Evolutionary conservation across 495 filamentous ascomycete genomes (phyloP).

Genomic region (Penicillium atrosanguineum): DNA sequence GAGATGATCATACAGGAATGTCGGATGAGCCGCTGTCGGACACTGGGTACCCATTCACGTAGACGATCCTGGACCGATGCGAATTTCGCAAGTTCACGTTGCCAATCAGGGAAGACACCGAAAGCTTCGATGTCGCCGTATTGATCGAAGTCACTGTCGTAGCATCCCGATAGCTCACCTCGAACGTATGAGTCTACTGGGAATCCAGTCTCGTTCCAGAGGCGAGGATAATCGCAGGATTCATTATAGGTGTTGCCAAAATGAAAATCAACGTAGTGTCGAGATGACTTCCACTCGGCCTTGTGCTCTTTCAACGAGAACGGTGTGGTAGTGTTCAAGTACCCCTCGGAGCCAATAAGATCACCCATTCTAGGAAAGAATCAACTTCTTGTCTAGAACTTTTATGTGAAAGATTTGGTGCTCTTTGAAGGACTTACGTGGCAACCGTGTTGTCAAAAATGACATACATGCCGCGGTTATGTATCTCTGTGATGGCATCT

Average conservation of each 20-base stretch:
- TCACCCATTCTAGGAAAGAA: slow-evolving; percentile 55
- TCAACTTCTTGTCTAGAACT: background rate
- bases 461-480: slow-evolving; percentile 66
- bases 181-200: slow-evolving; percentile 45
- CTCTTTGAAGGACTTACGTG: slow-evolving; percentile 46
- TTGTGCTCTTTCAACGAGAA: slow-evolving; percentile 57
- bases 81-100: slow-evolving; percentile 69
- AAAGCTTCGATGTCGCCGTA: slow-evolving; percentile 70
- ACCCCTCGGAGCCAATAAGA: slow-evolving; percentile 66
- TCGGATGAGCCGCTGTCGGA: slow-evolving; percentile 55
- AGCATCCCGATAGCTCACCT: slow-evolving; percentile 55
- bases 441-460: slow-evolving; percentile 70
- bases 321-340: slow-evolving; percentile 62
- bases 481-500: slow-evolving; percentile 61
- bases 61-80: slow-evolving; percentile 73
- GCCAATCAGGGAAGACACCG: slow-evolving; percentile 66
- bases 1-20: slow-evolving; percentile 67
- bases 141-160: slow-evolving; percentile 69
- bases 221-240: slow-evolving; percentile 61
- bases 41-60: slow-evolving; percentile 65
- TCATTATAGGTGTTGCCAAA: slow-evolving; percentile 56
- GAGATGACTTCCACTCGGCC: slow-evolving; percentile 55
- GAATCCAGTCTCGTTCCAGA: slow-evolving; percentile 64
- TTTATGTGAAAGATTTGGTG: background rate
- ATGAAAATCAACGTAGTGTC: slow-evolving; percentile 63